Evolutionary conservation across 129 eudicot species (phyloP), one percentile per base, ranked within the genome.

Genomic region (Chrysanthemum lavandulifolium): DNA sequence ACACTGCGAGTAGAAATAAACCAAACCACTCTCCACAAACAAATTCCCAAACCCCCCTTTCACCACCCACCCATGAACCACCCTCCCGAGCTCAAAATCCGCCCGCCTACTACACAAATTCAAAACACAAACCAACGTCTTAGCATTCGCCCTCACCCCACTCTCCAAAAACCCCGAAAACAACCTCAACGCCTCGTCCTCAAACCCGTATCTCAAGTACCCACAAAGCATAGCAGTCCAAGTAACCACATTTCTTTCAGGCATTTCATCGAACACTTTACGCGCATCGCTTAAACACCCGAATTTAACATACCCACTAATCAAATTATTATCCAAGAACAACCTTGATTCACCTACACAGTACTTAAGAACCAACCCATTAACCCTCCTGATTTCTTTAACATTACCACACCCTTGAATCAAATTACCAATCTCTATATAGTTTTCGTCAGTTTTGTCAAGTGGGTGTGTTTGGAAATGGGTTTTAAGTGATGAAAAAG

Each of bases 191-290:
- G 86, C 95, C 64, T 92, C 88, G 5, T 80, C 77, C 5, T 79
- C 84, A 7, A 78, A 81, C 49, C 96, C 91, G 52, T 70, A 80
- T 76, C 65, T 89, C 61, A 87, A 51, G 75, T 92, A 92, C 81
- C 96, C 96, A 85, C 84, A 77, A 68, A 92, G 85, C 81, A 92
- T 84, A 73, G 96, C 98, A 23, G 96, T 92, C 98, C 98, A 92
- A 33, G 98, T 83, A 49, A 89, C 98, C 74, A 92, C 86, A 69
- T 73, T 92, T 76, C 89, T 86, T 14, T 85, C 80, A 43, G 25
- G 67, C 96, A 92, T 86, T 81, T 73, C 55, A 65, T 92, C 98
- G 19, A 92, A 92, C 94, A 92, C 90, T 70, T 76, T 77, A 1
- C 85, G 88, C 7, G 96, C 98, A 5, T 80, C 85, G 1, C 3